Conservation (phyloP, 257 asterid species). For the Primulina eburnea region DNA sequence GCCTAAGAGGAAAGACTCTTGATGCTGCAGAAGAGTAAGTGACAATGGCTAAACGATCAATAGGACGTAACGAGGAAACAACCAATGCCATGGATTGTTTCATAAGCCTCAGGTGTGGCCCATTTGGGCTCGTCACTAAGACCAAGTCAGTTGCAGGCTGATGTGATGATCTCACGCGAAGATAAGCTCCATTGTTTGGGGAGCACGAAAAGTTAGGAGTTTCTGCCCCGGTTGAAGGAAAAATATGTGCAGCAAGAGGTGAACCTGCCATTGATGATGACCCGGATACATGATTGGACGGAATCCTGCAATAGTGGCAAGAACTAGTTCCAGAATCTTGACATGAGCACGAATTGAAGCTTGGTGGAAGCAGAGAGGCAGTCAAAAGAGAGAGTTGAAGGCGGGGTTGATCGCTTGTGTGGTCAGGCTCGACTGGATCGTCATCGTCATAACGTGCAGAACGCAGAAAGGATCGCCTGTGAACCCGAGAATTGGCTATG, state of each 20-base stretch:
- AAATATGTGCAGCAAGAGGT: constrained; percentile 25
- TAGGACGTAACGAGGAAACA: constrained; percentile 66
- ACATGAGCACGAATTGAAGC: constrained; percentile 28
- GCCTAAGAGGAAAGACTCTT: constrained; percentile 75
- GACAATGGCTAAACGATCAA: constrained; percentile 74
- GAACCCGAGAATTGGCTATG: constrained; percentile 75
- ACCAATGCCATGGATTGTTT: constrained; percentile 85
- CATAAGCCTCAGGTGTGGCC: constrained; percentile 86
- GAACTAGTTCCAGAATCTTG: constrained; percentile 20
- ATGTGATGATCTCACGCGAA: constrained; percentile 51
- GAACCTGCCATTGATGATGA: constrained; percentile 42
- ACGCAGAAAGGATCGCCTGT: constrained; percentile 75
- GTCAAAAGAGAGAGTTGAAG: constrained; percentile 61
- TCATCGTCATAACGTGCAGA: constrained; percentile 85
- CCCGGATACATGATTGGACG: constrained; percentile 31
- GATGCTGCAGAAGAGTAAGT: constrained; percentile 81
- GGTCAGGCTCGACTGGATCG: constrained; percentile 74
- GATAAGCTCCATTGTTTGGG: constrained; percentile 46
- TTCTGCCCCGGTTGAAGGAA: constrained; percentile 23
- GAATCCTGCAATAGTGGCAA: constrained; percentile 20
- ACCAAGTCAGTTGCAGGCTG: constrained; percentile 80
- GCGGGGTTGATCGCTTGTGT: constrained; percentile 40
- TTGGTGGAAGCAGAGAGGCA: constrained; percentile 29
- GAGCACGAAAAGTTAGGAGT: constrained; percentile 26
- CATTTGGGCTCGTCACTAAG: constrained; percentile 75